phyloP scores from a whole-genome alignment of 768 basidiomycete genomes.

The Flagelloscypha sp. region DNA sequence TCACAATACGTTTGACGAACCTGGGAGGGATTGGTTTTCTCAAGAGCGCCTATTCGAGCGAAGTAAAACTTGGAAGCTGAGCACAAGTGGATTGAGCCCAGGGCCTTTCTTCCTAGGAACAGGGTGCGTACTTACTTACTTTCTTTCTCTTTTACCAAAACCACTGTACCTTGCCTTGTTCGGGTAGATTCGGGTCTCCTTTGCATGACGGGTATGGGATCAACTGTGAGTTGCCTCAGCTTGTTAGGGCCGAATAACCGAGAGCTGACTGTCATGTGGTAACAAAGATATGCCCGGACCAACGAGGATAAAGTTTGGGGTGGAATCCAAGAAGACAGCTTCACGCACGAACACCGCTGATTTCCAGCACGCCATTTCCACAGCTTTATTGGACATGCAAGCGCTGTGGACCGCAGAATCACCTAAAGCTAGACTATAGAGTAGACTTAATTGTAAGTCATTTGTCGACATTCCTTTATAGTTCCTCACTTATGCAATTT shows the following conservation, averaged over 20 bases:
- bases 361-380: constrained; percentile 55
- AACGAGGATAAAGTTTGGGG: constrained; percentile 79
- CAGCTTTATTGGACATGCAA: constrained; percentile 66
- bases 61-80: constrained; percentile 80
- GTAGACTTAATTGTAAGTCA: constrained; percentile 20
- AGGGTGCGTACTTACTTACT: constrained; percentile 37
- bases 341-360: constrained; percentile 57
- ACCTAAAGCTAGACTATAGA: too few species aligned
- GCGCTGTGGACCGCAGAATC: constrained; percentile 29
- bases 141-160: constrained; percentile 5
- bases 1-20: constrained; percentile 65
- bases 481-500: too few species aligned
- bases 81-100: constrained; percentile 83
- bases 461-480: constrained; percentile 3
- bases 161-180: background rate
- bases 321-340: constrained; percentile 80
- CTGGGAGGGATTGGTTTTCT: too few species aligned
- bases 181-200: constrained; percentile 62
- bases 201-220: constrained; percentile 90
- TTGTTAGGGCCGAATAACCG: background rate
- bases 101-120: constrained; percentile 85
- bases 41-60: constrained; percentile 63
- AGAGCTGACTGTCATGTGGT: constrained; percentile 3
- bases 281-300: constrained; percentile 70
- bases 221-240: constrained; percentile 56